Evolutionary conservation across 805 yeast species (phyloP).

Genomic region (Suhomyces xylopsoci): DNA sequence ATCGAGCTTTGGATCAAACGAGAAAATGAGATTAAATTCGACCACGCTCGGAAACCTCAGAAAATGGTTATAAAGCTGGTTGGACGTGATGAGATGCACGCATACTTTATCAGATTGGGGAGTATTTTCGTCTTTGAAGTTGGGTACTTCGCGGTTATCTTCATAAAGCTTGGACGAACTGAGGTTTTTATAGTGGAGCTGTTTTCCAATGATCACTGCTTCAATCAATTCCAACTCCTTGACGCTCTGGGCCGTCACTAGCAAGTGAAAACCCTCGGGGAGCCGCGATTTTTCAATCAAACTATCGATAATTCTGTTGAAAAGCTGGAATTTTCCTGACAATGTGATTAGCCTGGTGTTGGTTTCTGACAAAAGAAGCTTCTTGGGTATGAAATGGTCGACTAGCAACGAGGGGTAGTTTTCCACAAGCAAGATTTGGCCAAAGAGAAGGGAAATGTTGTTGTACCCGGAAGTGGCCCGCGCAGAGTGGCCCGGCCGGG

Average conservation of each 20-base stretch:
- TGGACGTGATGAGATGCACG: constrained; percentile 28
- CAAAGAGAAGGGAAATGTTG: constrained; percentile 40
- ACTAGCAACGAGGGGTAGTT: constrained; percentile 72
- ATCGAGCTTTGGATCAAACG: constrained; percentile 36
- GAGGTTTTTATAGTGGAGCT: constrained; percentile 60
- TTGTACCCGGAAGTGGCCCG: constrained; percentile 16
- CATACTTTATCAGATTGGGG: constrained; percentile 6
- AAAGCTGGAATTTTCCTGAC: constrained; percentile 57
- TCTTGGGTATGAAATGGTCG: constrained; percentile 74
- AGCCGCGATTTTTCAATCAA: constrained; percentile 15
- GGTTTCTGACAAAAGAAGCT: constrained; percentile 61
- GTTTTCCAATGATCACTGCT: constrained; percentile 71
- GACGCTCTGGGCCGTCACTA: constrained; percentile 56
- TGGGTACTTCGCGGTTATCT: constrained; percentile 23
- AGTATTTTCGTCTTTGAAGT: background rate
- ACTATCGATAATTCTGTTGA: constrained; percentile 48
- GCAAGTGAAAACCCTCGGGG: constrained; percentile 16
- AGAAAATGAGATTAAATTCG: constrained; percentile 29
- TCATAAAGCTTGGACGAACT: constrained; percentile 61
- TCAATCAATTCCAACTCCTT: constrained; percentile 79
- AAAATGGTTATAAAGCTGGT: constrained; percentile 34
- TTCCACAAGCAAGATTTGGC: constrained; percentile 48
- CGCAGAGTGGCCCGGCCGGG: background rate
- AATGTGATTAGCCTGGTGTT: constrained; percentile 51
- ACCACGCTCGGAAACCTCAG: constrained; percentile 16